Base-by-base conservation (phyloP, 495 filamentous ascomycete genomes). In the Acidomyces sp. region DNA sequence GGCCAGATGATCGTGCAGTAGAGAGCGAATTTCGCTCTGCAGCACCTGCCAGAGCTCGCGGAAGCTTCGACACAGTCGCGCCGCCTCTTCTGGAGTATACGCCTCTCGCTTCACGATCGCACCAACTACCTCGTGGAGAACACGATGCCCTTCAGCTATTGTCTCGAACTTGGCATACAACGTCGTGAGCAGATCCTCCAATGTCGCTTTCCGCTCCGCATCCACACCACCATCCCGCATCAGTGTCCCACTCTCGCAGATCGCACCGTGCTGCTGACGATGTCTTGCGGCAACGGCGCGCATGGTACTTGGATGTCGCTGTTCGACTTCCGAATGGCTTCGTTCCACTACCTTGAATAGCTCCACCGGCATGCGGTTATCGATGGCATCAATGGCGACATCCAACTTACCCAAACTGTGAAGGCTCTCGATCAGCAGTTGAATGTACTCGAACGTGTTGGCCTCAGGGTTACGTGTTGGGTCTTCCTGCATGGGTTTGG, bases 151-250 rank as follows among this genome's bases (percentile, higher is more conserved):
- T 59, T 99, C 90, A 11, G 85, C 85, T 46, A 99, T 94, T 12
- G 92, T 77, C 55, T 95, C 90, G 52, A 99, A 93, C 49, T 94
- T 93, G 12, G 87, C 84, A 60, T 93, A 99, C 0, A 99, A 61
- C 1, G 86, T 88, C 75, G 75, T 86, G 6, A 99, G 65, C 24
- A 93, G 73, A 52, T 99, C 90, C 38, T 85, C 77, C 24, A 99
- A 74, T 16, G 93, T 80, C 52, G 79, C 78, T 5, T 81, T 72
- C 53, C 80, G 73, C 39, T 80, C 76, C 13, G 77, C 80, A 35
- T 79, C 71, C 18, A 77, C 68, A 15, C 69, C 71, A 12, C 74
- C 77, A 36, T 80, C 69, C n/a, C n/a, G n/a, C n/a, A n/a, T n/a
- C 33, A 76, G 4, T 34, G 9, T 17, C 38, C 27, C 16, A 28